Evolutionary conservation across 805 yeast genomes (phyloP), one percentile per base, ranked within the genome.

Genomic region (Starmera quercuum): DNA sequence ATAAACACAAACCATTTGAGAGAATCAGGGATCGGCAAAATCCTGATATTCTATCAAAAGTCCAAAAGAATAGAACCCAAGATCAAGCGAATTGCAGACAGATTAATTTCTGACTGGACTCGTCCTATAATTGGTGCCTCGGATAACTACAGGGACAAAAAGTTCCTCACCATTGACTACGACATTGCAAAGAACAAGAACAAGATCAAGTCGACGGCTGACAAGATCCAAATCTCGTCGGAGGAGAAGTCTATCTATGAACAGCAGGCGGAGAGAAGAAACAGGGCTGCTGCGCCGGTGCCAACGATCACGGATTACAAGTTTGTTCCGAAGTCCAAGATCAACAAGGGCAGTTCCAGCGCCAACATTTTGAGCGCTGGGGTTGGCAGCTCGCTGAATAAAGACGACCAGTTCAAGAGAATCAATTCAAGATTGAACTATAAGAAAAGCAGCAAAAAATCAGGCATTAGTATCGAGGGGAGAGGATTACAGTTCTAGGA

Each of bases 61-160:
- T 78, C 92, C 21, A 83, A 82, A 53, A 75, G 90, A 50, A 95
- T 95, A 12, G 97, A 94, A 58, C 82, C 86, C 22, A 66, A 73
- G 29, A 72, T 92, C 53, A 87, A 90, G 56, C 78, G 94, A 54
- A 69, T 80, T 26, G 97, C 95, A 6, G 97, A 92, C 53, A 78
- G 78, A 53, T 65, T 92, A 40, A 82, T 92, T 45, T 95, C 95
- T 18, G 95, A 87, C 56, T 92, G 99, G 99, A 90, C 97, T 7
- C 75, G 98, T 61, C 98, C 98, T 29, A 86, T 92, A 41, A 84
- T 92, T 71, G 95, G 95, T 46, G 81, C 95, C 40, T 81, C 94
- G 4, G 97, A 90, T 59, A 86, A 88, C 49, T 90, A 88, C 65
- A 78, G 92, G 57, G 96, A 90, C 59, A 78, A 84, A 61, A 68